Evolutionary conservation across 768 basidiomycete genomes (phyloP).

Genomic region (Auriscalpium vulgare): DNA sequence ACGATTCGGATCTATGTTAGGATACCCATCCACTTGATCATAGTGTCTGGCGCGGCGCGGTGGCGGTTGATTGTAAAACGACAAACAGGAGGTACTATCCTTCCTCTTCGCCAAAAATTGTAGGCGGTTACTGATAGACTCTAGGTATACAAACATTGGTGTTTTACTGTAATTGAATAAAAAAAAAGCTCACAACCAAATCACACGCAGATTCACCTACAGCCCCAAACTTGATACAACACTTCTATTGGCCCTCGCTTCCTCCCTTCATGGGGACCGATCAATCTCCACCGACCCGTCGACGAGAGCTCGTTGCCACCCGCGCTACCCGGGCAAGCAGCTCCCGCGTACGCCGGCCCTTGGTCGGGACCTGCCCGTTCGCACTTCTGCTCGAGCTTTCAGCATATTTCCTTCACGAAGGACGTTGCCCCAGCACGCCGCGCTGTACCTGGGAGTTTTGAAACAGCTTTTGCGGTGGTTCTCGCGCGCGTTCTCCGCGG

Average conservation of each 20-base stretch:
- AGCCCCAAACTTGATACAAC: background rate
- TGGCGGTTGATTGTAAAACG: background rate
- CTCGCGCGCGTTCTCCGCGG: constrained; percentile 67
- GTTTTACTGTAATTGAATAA: background rate
- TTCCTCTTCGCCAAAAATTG: background rate
- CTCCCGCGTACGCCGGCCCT: constrained; percentile 24
- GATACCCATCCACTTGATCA: too few relatives aligned
- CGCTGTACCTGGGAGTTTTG: constrained; percentile 88
- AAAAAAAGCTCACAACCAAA: background rate
- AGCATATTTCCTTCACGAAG: constrained; percentile 83
- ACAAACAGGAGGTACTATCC: background rate
- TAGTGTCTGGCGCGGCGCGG: background rate
- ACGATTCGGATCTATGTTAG: too few relatives aligned
- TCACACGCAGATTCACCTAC: background rate
- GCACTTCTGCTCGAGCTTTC: constrained; percentile 32
- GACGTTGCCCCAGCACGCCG: constrained; percentile 89
- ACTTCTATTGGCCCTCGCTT: background rate
- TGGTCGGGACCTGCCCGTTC: constrained; percentile 17
- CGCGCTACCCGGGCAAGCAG: constrained; percentile 11
- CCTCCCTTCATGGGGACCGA: background rate
- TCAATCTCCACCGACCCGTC: background rate
- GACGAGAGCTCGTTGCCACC: background rate
- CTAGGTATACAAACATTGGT: background rate
- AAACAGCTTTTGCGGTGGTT: constrained; percentile 96
- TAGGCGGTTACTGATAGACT: background rate